phyloP scores from a whole-genome alignment of 768 basidiomycete species.

The Sarcodon aspratus region DNA sequence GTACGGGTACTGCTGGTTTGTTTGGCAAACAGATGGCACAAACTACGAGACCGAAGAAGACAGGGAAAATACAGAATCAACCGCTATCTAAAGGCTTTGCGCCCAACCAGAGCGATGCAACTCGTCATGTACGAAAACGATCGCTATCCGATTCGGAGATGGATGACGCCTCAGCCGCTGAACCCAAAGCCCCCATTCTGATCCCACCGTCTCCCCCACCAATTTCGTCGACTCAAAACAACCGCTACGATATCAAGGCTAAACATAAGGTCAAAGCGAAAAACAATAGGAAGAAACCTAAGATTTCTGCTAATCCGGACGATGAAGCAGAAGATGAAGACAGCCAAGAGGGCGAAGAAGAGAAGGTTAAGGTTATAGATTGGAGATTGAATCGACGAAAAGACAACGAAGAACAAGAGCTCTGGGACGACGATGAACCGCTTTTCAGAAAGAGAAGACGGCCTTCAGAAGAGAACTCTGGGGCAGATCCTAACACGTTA shows the following conservation, averaged over 20 bases:
- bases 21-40: no score
- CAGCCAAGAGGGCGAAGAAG: slow-evolving; percentile 13
- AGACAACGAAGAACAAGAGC: slow-evolving; percentile 3
- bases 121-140: neutral
- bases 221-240: neutral
- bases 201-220: neutral
- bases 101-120: slow-evolving; percentile 1
- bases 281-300: slow-evolving; percentile 38
- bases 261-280: slow-evolving; percentile 20
- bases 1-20: no score
- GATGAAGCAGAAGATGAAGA: slow-evolving; percentile 14
- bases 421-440: slow-evolving; percentile 5
- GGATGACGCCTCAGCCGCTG: no score
- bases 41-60: no score
- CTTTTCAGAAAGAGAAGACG: slow-evolving; percentile 10
- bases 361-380: slow-evolving; percentile 17
- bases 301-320: slow-evolving; percentile 22
- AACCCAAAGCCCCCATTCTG: no score
- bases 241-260: slow-evolving; percentile 3
- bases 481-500: slow-evolving; percentile 10
- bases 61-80: no score
- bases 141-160: slow-evolving; percentile 1
- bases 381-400: slow-evolving; percentile 12
- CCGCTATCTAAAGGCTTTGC: neutral
- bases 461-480: slow-evolving; percentile 5